These are phyloP conservation scores for Russula lepida DNA, from an alignment of 768 basidiomycete species.

Conservation along the genomic window DNA sequence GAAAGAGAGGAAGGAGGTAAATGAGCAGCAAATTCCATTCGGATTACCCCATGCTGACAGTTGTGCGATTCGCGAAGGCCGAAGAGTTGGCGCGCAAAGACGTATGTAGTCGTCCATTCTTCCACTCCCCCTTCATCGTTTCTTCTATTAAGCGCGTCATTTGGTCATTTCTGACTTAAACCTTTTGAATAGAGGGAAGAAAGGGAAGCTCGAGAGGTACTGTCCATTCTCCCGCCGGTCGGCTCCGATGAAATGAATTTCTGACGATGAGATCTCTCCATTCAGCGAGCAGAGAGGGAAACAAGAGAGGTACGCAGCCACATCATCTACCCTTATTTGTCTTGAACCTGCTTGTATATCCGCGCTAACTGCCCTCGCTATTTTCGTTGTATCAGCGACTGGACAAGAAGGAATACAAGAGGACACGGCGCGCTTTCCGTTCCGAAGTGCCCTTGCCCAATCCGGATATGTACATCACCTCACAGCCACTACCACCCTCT, in stretches of 20 bases:
- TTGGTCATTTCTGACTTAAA: constrained; percentile 14
- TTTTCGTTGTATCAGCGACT: constrained; percentile 18
- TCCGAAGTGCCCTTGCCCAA: constrained; percentile 1
- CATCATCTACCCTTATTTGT: constrained; percentile 6
- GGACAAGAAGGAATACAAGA: constrained; percentile 22
- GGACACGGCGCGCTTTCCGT: constrained; percentile 8
- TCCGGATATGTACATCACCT: constrained; percentile 6
- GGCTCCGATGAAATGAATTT: neutral
- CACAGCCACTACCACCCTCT: neutral
- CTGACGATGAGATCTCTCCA: constrained; percentile 7
- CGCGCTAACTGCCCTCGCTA: constrained; percentile 9
- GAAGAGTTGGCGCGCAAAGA: constrained; percentile 61
- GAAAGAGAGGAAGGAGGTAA: constrained; percentile 65
- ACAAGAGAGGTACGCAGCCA: constrained; percentile 12
- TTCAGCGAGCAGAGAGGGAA: constrained; percentile 19
- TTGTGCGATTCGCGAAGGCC: constrained; percentile 28
- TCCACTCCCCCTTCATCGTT: neutral
- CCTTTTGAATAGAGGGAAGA: constrained; percentile 17
- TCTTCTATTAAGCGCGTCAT: constrained; percentile 10
- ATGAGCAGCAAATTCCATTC: constrained; percentile 11
- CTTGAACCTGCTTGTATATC: neutral
- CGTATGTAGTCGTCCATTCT: constrained; percentile 28
- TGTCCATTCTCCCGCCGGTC: neutral
- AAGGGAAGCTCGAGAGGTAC: constrained; percentile 19
- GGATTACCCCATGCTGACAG: neutral